Conservation (phyloP, 129 eudicot species). For the Ambrosia artemisiifolia region DNA sequence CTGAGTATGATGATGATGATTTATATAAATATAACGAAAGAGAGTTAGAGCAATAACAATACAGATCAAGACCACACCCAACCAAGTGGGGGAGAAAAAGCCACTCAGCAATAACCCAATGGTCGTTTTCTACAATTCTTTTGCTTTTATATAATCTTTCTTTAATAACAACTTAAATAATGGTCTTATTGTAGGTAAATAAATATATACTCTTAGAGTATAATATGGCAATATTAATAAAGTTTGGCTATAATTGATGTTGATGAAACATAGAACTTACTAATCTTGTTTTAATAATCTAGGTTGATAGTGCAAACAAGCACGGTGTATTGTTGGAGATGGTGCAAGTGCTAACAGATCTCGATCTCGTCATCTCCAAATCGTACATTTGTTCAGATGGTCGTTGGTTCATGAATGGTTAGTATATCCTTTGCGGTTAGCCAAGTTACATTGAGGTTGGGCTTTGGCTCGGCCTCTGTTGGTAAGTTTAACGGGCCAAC, state of each 20-base stretch:
- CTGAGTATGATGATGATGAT: no score
- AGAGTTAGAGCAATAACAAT: not conserved
- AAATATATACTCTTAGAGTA: not conserved
- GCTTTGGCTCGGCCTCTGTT: no score
- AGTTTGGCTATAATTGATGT: not conserved
- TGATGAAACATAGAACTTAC: not conserved
- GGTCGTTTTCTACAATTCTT: slow-evolving; percentile 1
- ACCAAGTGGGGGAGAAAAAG: slow-evolving; percentile 22
- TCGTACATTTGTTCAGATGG: slow-evolving; percentile 90
- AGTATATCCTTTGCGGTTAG: not conserved
- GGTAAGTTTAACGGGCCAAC: no score
- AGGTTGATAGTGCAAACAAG: slow-evolving; percentile 91
- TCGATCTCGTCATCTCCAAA: slow-evolving; percentile 77
- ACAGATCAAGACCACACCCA: slow-evolving; percentile 10
- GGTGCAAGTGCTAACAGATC: slow-evolving; percentile 90
- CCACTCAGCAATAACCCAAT: slow-evolving; percentile 23
- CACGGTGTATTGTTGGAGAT: slow-evolving; percentile 71
- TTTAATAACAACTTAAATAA: not conserved
- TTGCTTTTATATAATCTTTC: slow-evolving; percentile 1
- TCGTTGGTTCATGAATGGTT: slow-evolving; percentile 97
- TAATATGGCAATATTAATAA: not conserved
- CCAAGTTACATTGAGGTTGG: no score
- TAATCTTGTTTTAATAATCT: slow-evolving; percentile 17
- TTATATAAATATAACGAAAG: not conserved
- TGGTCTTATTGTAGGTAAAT: not conserved